Conservation (phyloP, 2,329 filamentous ascomycete species). For the Phaeosphaeriaceae sp. region DNA sequence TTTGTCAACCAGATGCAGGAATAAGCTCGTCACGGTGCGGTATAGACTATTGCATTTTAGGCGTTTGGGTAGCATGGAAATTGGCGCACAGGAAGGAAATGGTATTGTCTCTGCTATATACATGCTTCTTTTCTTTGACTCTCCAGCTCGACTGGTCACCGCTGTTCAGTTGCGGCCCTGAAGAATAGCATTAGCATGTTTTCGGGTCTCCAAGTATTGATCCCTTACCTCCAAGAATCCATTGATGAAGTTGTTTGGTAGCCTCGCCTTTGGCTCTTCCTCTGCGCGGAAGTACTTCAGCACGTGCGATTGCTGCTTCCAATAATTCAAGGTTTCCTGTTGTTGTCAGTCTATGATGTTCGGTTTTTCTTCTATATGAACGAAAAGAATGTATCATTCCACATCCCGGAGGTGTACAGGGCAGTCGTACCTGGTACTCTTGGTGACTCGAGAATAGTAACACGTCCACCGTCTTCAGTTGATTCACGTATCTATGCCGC, state of each 20-base stretch:
- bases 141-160: neutral
- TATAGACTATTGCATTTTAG: constrained; percentile 39
- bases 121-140: constrained; percentile 26
- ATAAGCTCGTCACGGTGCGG: constrained; percentile 18
- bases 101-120: constrained; percentile 47
- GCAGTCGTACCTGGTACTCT: constrained; percentile 81
- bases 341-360: neutral
- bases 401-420: too few relatives aligned
- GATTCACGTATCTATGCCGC: constrained; percentile 89
- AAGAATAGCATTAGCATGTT: constrained; percentile 12
- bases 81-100: constrained; percentile 42
- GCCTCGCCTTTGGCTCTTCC: constrained; percentile 74
- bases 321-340: constrained; percentile 98
- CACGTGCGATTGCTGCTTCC: constrained; percentile 95
- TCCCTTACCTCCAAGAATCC: constrained; percentile 87
- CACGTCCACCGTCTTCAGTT: constrained; percentile 86
- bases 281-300: constrained; percentile 97
- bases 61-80: constrained; percentile 35
- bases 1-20: constrained; percentile 56
- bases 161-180: constrained; percentile 46
- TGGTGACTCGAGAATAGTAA: constrained; percentile 88
- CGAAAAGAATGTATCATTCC: too few relatives aligned
- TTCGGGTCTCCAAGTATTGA: neutral
- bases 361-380: too few relatives aligned
- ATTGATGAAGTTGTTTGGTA: constrained; percentile 90